Percentiles rank a stretch among this genome's conserved stretches.
phyloP scores from a whole-genome alignment of 768 basidiomycete species.

The Trametes punicea region DNA sequence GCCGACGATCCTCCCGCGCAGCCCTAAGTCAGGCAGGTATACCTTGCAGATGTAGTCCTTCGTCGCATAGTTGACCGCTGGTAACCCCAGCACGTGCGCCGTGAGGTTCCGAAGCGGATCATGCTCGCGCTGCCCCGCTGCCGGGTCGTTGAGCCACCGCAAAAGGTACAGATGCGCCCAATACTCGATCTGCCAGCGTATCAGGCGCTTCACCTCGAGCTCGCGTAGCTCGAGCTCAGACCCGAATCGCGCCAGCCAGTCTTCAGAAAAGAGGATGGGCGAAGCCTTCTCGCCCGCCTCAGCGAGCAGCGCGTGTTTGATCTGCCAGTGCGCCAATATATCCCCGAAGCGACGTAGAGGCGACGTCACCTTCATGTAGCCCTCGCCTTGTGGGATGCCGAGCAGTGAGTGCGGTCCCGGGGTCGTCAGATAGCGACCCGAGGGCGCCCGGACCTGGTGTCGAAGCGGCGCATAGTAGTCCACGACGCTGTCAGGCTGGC shows the following conservation, averaged over 20 bases:
- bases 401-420: slow-evolving; percentile 66
- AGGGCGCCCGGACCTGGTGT: slow-evolving; percentile 33
- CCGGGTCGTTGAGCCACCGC: slow-evolving; percentile 33
- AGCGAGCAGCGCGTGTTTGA: slow-evolving; percentile 69
- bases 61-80: background rate
- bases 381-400: slow-evolving; percentile 68
- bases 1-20: background rate
- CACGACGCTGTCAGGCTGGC: slow-evolving; percentile 47
- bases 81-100: slow-evolving; percentile 7
- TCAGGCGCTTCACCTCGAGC: slow-evolving; percentile 29
- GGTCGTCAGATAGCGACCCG: slow-evolving; percentile 44
- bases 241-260: slow-evolving; percentile 43
- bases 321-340: slow-evolving; percentile 87
- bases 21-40: slow-evolving; percentile 12
- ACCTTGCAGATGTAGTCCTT: background rate
- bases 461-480: slow-evolving; percentile 35
- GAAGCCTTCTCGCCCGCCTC: slow-evolving; percentile 24
- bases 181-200: slow-evolving; percentile 32
- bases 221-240: slow-evolving; percentile 38
- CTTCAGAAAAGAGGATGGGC: slow-evolving; percentile 43
- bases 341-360: slow-evolving; percentile 86
- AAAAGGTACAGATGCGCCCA: slow-evolving; percentile 43
- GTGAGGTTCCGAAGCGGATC: slow-evolving; percentile 31
- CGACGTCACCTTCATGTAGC: slow-evolving; percentile 81
- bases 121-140: slow-evolving; percentile 18